These are phyloP conservation scores for Croton setiger DNA, from an alignment of 441 rosid genomes.

Conservation along the genomic window DNA sequence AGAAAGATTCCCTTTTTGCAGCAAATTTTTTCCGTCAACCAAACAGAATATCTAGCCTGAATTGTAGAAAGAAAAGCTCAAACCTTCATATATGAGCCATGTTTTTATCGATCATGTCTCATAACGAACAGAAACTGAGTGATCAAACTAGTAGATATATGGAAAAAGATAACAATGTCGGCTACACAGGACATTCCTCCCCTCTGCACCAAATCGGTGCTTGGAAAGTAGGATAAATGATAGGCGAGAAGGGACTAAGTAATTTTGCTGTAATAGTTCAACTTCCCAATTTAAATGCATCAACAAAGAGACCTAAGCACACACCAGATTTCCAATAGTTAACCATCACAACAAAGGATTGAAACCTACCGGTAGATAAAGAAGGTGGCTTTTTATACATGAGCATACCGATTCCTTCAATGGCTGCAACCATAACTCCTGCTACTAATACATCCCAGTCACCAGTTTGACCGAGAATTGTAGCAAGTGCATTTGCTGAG, in stretches of 20 bases:
- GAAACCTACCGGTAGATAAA: constrained; percentile 47
- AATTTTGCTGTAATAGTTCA: constrained; percentile 10
- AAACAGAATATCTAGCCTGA: neutral
- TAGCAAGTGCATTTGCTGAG: constrained; percentile 93
- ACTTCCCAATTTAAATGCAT: constrained; percentile 95
- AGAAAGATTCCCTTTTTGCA: neutral
- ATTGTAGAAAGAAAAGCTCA: neutral
- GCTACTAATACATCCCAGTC: constrained; percentile 97
- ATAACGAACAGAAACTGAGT: too few relatives aligned
- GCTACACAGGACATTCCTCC: too few relatives aligned
- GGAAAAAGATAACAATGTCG: too few relatives aligned
- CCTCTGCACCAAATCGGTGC: too few relatives aligned
- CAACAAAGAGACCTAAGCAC: constrained; percentile 93
- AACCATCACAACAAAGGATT: constrained; percentile 71
- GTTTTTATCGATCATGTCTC: too few relatives aligned
- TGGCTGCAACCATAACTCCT: constrained; percentile 87
- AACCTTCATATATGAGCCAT: too few relatives aligned
- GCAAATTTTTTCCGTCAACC: constrained; percentile 6
- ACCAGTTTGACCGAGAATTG: constrained; percentile 97
- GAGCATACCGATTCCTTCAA: constrained; percentile 92
- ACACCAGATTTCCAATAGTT: constrained; percentile 98
- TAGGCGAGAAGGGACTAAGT: too few relatives aligned
- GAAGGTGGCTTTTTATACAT: constrained; percentile 64
- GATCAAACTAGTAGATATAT: too few relatives aligned
- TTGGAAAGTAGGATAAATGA: too few relatives aligned